A percentile compares a stretch with the other conserved stretches of the same genome.
Evolutionary conservation across 495 filamentous ascomycete genomes (phyloP).

Genomic region (Penicillium cataractarum): DNA sequence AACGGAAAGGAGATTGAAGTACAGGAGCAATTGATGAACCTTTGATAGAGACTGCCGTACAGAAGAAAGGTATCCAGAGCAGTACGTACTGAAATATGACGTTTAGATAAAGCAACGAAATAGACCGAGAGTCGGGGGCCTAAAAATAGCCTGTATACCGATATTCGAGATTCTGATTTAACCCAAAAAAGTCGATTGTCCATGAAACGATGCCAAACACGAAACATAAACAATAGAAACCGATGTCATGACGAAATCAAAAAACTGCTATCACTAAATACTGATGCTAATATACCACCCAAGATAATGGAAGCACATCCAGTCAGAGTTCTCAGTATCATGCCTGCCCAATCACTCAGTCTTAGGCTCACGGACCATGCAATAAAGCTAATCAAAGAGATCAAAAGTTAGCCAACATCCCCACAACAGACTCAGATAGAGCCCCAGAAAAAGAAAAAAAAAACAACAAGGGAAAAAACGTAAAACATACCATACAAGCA

Average conservation of each 20-base stretch:
- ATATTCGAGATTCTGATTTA: not conserved
- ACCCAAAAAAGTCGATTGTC: not conserved
- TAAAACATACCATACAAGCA: constrained; percentile 38
- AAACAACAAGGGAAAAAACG: not conserved
- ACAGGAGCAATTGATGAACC: too few relatives aligned
- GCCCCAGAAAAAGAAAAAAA: not conserved
- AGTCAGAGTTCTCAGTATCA: not conserved
- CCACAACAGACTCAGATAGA: not conserved
- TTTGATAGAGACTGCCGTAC: too few relatives aligned
- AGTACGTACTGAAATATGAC: too few relatives aligned
- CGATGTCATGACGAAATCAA: not conserved
- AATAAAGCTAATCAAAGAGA: constrained; percentile 31
- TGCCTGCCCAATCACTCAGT: constrained; percentile 10
- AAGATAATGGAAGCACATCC: not conserved
- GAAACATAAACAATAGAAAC: not conserved
- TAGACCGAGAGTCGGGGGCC: too few relatives aligned
- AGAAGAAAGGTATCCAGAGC: too few relatives aligned
- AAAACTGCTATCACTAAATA: not conserved
- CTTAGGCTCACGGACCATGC: constrained; percentile 38
- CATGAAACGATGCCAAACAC: not conserved
- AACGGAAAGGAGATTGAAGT: not conserved
- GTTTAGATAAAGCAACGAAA: not conserved
- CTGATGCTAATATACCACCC: not conserved
- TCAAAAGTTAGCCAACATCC: not conserved
- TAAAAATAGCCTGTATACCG: not conserved